These are phyloP conservation scores for Cryptosporidium felis DNA, from an alignment of 169 alveolate genomes.

Conservation along the genomic window DNA sequence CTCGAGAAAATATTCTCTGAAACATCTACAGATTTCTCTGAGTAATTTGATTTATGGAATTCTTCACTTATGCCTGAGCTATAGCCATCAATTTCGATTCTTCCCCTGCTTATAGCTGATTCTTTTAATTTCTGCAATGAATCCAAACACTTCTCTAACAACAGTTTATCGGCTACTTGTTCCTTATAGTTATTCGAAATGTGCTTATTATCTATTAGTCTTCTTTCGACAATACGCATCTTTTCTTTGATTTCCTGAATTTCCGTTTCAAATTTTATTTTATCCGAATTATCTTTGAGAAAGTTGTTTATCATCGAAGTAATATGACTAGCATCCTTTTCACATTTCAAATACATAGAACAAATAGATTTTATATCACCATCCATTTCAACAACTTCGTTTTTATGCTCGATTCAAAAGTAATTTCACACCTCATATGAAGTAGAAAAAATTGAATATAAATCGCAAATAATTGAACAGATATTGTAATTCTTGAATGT, in stretches of 20 bases:
- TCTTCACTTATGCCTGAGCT: not conserved
- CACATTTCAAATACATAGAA: constrained; percentile 4
- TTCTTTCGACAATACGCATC: not conserved
- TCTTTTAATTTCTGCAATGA: not conserved
- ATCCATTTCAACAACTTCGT: not conserved
- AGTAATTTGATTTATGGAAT: too few species aligned
- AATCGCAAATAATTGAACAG: too few species aligned
- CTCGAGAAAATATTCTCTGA: not conserved
- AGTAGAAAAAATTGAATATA: too few species aligned
- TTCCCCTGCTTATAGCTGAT: not conserved
- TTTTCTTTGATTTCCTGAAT: constrained; percentile 13
- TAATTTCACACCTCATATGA: too few species aligned
- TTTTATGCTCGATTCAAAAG: too few species aligned
- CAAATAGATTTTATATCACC: not conserved
- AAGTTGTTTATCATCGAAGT: not conserved
- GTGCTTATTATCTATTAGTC: not conserved
- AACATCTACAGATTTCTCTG: not conserved
- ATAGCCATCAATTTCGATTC: not conserved
- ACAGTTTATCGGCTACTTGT: not conserved
- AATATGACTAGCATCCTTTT: not conserved
- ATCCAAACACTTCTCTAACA: not conserved
- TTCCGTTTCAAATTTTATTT: not conserved
- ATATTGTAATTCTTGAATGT: too few species aligned
- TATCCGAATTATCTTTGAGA: not conserved
- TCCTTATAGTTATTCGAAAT: not conserved